These are phyloP conservation scores for Hymenoscyphus scutula DNA, from an alignment of 2,329 filamentous ascomycete species.

Conservation along the genomic window DNA sequence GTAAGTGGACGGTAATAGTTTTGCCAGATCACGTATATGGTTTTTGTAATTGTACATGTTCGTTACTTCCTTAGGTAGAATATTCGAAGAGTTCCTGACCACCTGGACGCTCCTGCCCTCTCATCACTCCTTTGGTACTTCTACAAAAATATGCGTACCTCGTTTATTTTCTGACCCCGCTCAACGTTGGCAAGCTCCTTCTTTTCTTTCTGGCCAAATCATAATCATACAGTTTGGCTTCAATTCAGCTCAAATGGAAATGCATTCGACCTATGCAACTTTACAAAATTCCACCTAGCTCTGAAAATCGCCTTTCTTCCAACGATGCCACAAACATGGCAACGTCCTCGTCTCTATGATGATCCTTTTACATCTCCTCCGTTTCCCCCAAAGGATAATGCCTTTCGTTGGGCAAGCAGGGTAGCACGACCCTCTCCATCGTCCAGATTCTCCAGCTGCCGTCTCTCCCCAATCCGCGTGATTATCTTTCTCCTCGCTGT, in stretches of 20 bases:
- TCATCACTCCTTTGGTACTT: not conserved
- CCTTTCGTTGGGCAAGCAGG: conserved; percentile 24
- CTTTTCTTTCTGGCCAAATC: not conserved
- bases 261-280: not conserved
- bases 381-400: conserved; percentile 10
- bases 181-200: not conserved
- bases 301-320: not conserved
- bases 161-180: not conserved
- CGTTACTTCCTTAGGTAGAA: not conserved
- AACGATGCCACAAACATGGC: conserved; percentile 21
- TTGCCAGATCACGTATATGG: not conserved
- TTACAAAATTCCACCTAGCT: not conserved
- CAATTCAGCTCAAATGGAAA: not conserved
- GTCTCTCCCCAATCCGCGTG: conserved; percentile 21
- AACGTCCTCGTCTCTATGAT: conserved; percentile 19
- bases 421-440: conserved; percentile 15
- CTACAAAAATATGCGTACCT: too few relatives aligned
- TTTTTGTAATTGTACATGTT: not conserved
- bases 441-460: conserved; percentile 21
- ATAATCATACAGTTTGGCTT: too few relatives aligned
- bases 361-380: conserved; percentile 29
- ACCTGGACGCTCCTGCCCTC: not conserved
- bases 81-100: not conserved
- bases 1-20: not conserved
- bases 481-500: conserved; percentile 16